Conservation (phyloP, 768 basidiomycete genomes). For the Gelatoporia subvermispora region DNA sequence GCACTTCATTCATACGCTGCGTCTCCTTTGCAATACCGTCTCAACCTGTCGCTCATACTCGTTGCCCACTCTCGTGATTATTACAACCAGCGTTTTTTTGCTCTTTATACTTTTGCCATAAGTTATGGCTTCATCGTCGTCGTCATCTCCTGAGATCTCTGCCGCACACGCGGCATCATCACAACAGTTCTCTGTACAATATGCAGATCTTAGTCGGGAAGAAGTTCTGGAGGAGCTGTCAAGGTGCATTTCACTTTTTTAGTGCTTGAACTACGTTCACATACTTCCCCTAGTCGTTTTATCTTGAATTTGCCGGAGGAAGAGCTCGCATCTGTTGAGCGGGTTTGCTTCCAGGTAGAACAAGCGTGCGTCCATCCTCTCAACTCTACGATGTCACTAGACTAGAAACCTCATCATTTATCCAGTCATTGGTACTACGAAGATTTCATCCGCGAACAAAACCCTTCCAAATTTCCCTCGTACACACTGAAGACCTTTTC, state of each 20-base stretch:
- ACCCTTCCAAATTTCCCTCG: slow-evolving; percentile 74
- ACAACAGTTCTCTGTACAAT: slow-evolving; percentile 53
- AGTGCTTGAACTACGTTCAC: slow-evolving; percentile 15
- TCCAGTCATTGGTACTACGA: slow-evolving; percentile 99
- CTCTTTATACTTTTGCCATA: slow-evolving; percentile 20
- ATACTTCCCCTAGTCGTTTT: slow-evolving; percentile 62
- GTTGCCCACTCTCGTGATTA: too few relatives aligned
- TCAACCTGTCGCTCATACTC: not conserved
- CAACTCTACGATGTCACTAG: not conserved
- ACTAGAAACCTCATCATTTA: not conserved
- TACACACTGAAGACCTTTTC: slow-evolving; percentile 91
- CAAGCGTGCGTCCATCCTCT: slow-evolving; percentile 72
- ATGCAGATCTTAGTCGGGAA: slow-evolving; percentile 59
- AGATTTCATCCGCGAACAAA: slow-evolving; percentile 93
- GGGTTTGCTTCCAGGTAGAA: slow-evolving; percentile 98
- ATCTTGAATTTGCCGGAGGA: slow-evolving; percentile 94
- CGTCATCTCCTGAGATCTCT: slow-evolving; percentile 71
- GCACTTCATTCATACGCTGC: slow-evolving; percentile 4
- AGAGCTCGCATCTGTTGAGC: slow-evolving; percentile 85
- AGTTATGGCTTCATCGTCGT: slow-evolving; percentile 71
- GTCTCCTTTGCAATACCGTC: not conserved
- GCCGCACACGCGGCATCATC: slow-evolving; percentile 38
- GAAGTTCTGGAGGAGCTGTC: slow-evolving; percentile 90
- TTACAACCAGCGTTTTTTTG: slow-evolving; percentile 19
- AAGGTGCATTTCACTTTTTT: slow-evolving; percentile 43